These are phyloP conservation scores for Echeveria elegans DNA, from an alignment of 164 flowering plant genomes.

Conservation along the genomic window DNA sequence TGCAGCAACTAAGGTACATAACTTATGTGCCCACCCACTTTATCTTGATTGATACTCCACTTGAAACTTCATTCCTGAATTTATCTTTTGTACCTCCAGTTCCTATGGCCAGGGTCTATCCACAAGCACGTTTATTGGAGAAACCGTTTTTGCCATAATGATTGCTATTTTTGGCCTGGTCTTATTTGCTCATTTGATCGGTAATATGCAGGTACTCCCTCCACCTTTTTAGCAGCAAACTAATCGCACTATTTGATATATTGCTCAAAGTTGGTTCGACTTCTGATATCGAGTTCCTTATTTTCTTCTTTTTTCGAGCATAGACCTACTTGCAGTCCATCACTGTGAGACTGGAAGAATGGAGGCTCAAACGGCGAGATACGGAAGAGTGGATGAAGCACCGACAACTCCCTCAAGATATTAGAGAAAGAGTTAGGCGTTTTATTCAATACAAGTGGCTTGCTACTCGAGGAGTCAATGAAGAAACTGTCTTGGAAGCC, in stretches of 20 bases:
- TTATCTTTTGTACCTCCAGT: slow-evolving; percentile 25
- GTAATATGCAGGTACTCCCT: slow-evolving; percentile 61
- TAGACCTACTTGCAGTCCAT: slow-evolving; percentile 65
- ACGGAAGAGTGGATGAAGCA: slow-evolving; percentile 75
- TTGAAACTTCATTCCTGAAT: not conserved
- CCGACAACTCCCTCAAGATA: slow-evolving; percentile 48
- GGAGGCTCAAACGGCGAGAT: slow-evolving; percentile 65
- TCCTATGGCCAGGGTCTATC: slow-evolving; percentile 51
- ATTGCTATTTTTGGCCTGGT: slow-evolving; percentile 58
- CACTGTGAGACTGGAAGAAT: slow-evolving; percentile 62
- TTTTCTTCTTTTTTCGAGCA: too few species aligned
- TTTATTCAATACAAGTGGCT: slow-evolving; percentile 66
- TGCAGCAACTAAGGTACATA: slow-evolving; percentile 78
- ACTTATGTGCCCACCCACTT: not conserved
- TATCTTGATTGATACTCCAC: not conserved
- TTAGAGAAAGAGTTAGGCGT: slow-evolving; percentile 36
- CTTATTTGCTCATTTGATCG: slow-evolving; percentile 62
- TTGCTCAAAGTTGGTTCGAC: not conserved
- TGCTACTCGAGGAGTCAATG: slow-evolving; percentile 65
- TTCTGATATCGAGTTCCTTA: not conserved
- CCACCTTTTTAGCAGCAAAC: not conserved
- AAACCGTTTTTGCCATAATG: slow-evolving; percentile 48
- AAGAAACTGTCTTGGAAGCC: slow-evolving; percentile 42
- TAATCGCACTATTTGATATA: not conserved
- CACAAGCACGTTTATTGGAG: slow-evolving; percentile 54